These are phyloP conservation scores for Trichoderma erinaceum DNA, from an alignment of 495 filamentous ascomycete genomes.

Conservation along the genomic window DNA sequence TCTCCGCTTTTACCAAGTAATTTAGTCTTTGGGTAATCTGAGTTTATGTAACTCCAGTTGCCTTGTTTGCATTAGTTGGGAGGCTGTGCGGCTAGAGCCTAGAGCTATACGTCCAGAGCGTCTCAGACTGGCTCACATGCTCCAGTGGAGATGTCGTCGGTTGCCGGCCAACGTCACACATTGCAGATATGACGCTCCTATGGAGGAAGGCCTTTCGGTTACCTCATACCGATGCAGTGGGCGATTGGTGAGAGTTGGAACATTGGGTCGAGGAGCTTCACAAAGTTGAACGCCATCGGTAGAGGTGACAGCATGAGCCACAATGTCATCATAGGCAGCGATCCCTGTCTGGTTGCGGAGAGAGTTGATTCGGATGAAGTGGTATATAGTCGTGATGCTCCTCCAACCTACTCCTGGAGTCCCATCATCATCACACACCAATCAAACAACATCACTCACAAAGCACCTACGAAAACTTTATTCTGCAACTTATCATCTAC, in stretches of 20 bases:
- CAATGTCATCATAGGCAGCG: slow-evolving; percentile 7
- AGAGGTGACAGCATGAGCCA: background rate
- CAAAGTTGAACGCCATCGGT: slow-evolving; percentile 1
- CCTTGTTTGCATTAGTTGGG: no score
- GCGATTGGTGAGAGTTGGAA: background rate
- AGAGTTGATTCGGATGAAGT: background rate
- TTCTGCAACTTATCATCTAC: slow-evolving; percentile 16
- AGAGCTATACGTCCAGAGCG: no score
- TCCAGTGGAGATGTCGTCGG: no score
- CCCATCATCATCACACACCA: background rate
- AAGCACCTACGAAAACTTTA: slow-evolving; percentile 11
- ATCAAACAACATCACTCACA: background rate
- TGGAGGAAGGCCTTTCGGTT: background rate
- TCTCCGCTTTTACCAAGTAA: background rate
- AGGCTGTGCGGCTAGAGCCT: no score
- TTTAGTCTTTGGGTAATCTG: no score
- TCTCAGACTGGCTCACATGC: no score
- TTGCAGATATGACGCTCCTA: background rate
- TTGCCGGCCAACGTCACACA: background rate
- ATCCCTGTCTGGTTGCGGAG: background rate
- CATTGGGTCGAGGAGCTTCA: background rate
- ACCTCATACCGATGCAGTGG: background rate
- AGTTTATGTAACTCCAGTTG: no score
- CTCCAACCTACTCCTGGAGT: background rate
- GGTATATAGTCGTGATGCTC: background rate